These are phyloP conservation scores for Zopfochytrium polystomum DNA, from an alignment of 371 early-diverging fungal species.

Conservation along the genomic window DNA sequence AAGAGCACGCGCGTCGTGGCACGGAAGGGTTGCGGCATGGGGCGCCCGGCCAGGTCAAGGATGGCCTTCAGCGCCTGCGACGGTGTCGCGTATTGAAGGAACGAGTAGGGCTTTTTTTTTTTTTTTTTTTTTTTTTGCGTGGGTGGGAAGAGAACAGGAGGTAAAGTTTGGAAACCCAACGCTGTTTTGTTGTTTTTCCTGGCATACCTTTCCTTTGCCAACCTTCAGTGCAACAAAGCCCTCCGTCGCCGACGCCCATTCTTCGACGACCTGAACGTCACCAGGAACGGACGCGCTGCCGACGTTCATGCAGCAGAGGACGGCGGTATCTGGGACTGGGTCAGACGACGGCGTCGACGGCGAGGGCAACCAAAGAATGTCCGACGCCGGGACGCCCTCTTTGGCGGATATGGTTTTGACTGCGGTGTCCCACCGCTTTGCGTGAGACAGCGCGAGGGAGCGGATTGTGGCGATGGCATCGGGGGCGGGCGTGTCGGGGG, in stretches of 20 bases:
- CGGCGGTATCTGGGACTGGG: not conserved
- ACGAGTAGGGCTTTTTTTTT: not conserved
- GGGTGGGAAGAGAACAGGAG: no score
- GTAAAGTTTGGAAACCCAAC: no score
- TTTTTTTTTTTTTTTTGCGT: no score
- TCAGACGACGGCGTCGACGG: no score
- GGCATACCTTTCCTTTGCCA: not conserved
- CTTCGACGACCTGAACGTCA: not conserved
- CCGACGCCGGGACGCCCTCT: not conserved
- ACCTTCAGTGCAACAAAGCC: not conserved
- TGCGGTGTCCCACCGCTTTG: not conserved
- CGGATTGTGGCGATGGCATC: no score
- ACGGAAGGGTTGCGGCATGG: not conserved
- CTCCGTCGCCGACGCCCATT: not conserved
- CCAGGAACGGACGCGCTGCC: constrained; percentile 1
- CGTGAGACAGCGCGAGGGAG: no score
- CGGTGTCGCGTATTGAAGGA: not conserved
- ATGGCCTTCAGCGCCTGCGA: not conserved
- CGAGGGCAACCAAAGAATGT: not conserved
- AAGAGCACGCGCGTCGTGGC: not conserved
- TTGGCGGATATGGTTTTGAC: not conserved
- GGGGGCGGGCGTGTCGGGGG: no score
- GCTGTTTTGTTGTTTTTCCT: no score
- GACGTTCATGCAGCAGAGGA: not conserved
- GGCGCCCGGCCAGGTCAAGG: not conserved